Evolutionary conservation across 2,329 filamentous ascomycete species (phyloP), one percentile per base, ranked within the genome.

Genomic region (Drechslerella stenobrocha): DNA sequence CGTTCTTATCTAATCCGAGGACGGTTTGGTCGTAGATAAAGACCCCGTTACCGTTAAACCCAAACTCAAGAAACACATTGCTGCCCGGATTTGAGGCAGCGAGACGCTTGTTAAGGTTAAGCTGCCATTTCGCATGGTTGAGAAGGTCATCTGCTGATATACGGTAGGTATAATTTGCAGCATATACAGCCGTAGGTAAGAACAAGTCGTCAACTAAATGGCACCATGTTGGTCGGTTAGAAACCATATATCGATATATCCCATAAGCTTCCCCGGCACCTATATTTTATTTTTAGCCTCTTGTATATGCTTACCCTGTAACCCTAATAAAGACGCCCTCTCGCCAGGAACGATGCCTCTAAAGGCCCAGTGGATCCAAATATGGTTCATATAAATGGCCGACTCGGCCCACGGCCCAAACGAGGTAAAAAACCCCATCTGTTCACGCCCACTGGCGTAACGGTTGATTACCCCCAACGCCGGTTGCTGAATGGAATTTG

Each of bases 371-470:
- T 67, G 51, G 20, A 61, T 67, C 63, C 63, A 67, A 22, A 67
- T 67, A 34, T 67, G 63, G 20, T 61, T 60, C 55, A 67, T 59
- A 56, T 60, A 67, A 5, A 60, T 50, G 8, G 55, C 55, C 13
- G 56, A 20, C 42, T 56, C 55, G n/a, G 79, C 78, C 81, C 80
- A 82, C 6, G 80, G 78, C 35, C 80, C 80, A 70, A 82, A 84
- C 7, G 77, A 75, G 53, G 81, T 79, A 76, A 85, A 85, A 76
- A 82, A 85, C 1, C 79, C 83, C 81, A 85, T 83, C 75, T 85
- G 83, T 75, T 85, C 78, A 64, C 83, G 79, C 13, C 79, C 79
- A 20, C 44, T 55, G 56, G 76, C 76, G 70, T 83, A 81, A 61
- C 80, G 79, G 74, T 84, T 85, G 73, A 85, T 83, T 50, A 86